A percentile compares a stretch with the other conserved stretches of the same genome.
These are phyloP conservation scores for Voacanga thouarsii DNA, from an alignment of 257 asterid genomes.

Conservation along the genomic window DNA sequence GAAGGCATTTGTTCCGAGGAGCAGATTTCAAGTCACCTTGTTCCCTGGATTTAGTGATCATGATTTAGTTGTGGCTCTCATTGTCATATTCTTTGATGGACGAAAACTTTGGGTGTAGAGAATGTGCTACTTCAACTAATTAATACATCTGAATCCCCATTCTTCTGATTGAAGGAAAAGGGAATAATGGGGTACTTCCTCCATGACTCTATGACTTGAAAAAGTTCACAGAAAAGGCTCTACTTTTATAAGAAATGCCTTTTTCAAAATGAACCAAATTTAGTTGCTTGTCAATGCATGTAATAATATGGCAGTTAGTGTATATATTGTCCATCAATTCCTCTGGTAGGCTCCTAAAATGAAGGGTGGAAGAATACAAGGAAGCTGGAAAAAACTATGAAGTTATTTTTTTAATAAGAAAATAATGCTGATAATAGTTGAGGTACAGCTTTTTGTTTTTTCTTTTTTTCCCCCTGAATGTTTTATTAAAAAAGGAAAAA, in stretches of 20 bases:
- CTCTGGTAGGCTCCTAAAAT: too few relatives aligned
- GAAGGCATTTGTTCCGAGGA: constrained; percentile 63
- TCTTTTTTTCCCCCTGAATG: too few relatives aligned
- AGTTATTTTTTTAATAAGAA: too few relatives aligned
- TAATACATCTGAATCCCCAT: neutral
- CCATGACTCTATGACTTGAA: neutral
- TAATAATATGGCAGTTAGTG: too few relatives aligned
- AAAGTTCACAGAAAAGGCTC: neutral
- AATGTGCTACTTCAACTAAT: neutral
- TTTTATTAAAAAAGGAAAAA: too few relatives aligned
- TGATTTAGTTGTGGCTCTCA: constrained; percentile 53
- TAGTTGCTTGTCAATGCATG: too few relatives aligned
- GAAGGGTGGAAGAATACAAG: too few relatives aligned
- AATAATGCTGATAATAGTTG: too few relatives aligned
- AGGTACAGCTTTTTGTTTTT: too few relatives aligned
- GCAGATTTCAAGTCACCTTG: constrained; percentile 71
- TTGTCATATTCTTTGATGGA: constrained; percentile 66
- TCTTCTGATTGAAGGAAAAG: neutral
- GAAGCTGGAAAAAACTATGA: too few relatives aligned
- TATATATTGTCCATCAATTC: too few relatives aligned
- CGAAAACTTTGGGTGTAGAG: constrained; percentile 68
- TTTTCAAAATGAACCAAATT: too few relatives aligned
- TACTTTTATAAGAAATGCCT: neutral
- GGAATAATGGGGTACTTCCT: neutral
- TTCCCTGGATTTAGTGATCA: constrained; percentile 71